Evolutionary conservation across 2,329 filamentous ascomycete species (phyloP).

Genomic region (Pseudogymnoascus verrucosus): DNA sequence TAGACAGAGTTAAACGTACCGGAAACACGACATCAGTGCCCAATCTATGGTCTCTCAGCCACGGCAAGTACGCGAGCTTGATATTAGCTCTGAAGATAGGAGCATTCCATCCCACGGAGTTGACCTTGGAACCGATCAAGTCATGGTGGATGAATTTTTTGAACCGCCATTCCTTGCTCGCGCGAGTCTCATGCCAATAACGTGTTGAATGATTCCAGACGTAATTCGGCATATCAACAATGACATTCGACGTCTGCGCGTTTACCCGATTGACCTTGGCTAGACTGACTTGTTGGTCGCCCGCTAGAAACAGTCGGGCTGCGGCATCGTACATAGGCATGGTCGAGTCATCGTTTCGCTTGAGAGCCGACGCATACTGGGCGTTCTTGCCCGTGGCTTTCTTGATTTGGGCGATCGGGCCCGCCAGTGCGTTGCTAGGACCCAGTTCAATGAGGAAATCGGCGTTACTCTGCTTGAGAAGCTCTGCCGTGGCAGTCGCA

Average conservation of each 20-base stretch:
- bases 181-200: constrained; percentile 46
- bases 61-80: constrained; percentile 36
- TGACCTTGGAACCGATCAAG: constrained; percentile 37
- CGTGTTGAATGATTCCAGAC: constrained; percentile 44
- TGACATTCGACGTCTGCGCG: not conserved
- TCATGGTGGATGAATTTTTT: constrained; percentile 39
- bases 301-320: constrained; percentile 12
- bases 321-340: constrained; percentile 12
- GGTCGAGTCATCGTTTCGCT: constrained; percentile 13
- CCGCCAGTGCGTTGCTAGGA: constrained; percentile 30
- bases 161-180: constrained; percentile 38
- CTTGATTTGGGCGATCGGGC: constrained; percentile 26
- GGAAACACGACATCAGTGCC: too few relatives aligned
- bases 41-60: constrained; percentile 42
- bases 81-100: constrained; percentile 25
- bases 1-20: not conserved
- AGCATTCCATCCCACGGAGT: constrained; percentile 16
- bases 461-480: constrained; percentile 12
- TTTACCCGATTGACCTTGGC: not conserved
- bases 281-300: constrained; percentile 10
- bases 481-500: constrained; percentile 15
- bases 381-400: not conserved
- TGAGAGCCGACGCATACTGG: constrained; percentile 13
- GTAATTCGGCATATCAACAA: constrained; percentile 42
- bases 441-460: constrained; percentile 17